These are phyloP conservation scores for Aegle marmelos DNA, from an alignment of 345 rosid genomes.

Conservation along the genomic window DNA sequence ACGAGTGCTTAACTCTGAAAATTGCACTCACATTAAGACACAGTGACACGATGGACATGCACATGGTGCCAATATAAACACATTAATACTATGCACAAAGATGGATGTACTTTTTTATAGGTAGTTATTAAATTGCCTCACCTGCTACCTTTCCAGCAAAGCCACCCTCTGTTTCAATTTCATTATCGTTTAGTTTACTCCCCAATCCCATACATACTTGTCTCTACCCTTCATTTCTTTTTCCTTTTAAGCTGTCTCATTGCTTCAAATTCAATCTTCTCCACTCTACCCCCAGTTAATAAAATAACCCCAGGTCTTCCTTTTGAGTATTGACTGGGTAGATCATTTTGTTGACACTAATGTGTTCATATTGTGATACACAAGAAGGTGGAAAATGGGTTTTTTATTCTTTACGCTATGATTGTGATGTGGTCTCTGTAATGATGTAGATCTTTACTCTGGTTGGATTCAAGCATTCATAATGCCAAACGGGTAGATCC, in stretches of 20 bases:
- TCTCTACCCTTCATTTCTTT: constrained; percentile 17
- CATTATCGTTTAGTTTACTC: constrained; percentile 25
- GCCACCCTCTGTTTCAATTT: constrained; percentile 27
- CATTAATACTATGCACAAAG: no score
- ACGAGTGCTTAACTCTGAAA: neutral
- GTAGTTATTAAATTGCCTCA: constrained; percentile 35
- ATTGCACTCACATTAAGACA: neutral
- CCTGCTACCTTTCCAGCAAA: constrained; percentile 57
- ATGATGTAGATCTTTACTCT: constrained; percentile 17
- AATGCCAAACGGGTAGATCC: constrained; percentile 76
- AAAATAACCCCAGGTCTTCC: constrained; percentile 25
- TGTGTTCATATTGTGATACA: neutral
- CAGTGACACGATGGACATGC: constrained; percentile 38
- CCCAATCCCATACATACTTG: constrained; percentile 16
- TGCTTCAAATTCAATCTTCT: constrained; percentile 17
- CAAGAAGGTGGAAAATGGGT: constrained; percentile 38
- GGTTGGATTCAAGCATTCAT: constrained; percentile 34
- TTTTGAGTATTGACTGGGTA: constrained; percentile 12
- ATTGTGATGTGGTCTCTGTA: constrained; percentile 12
- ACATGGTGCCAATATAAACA: constrained; percentile 31
- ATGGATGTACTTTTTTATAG: neutral
- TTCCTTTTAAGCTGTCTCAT: neutral
- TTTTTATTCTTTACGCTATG: constrained; percentile 20
- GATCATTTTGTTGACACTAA: neutral
- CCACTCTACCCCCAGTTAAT: constrained; percentile 30